These are phyloP conservation scores for Colletotrichum sojae DNA, from an alignment of 2,329 filamentous ascomycete genomes.

Conservation along the genomic window DNA sequence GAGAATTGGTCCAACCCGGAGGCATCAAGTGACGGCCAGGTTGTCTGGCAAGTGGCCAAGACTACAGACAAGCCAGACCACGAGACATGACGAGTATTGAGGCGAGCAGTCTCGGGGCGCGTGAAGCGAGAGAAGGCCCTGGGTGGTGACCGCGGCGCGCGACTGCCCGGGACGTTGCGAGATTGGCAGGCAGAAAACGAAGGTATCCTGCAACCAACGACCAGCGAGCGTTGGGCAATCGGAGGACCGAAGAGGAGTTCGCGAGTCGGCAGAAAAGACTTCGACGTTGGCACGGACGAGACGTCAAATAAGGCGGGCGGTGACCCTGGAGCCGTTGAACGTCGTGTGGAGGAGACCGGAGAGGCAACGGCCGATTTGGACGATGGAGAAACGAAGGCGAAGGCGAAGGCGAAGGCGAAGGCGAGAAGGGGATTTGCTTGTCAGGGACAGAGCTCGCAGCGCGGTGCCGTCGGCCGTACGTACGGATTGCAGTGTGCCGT, in stretches of 20 bases:
- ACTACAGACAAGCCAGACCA: slow-evolving; percentile 60
- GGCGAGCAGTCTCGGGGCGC: slow-evolving; percentile 21
- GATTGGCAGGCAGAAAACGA: slow-evolving; percentile 1
- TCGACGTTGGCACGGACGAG: slow-evolving; percentile 7
- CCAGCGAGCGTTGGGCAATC: slow-evolving; percentile 15
- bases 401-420: slow-evolving; percentile 18
- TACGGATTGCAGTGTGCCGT: slow-evolving; percentile 22
- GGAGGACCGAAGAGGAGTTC: neutral
- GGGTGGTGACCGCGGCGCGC: slow-evolving; percentile 6
- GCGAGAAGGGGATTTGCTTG: slow-evolving; percentile 13
- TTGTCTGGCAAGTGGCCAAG: slow-evolving; percentile 63
- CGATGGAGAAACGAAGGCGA: slow-evolving; percentile 18
- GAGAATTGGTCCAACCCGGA: slow-evolving; percentile 29
- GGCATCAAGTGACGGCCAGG: slow-evolving; percentile 31
- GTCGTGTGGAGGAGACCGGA: slow-evolving; percentile 13
- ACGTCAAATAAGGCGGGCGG: slow-evolving; percentile 7
- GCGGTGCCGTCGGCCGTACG: slow-evolving; percentile 28
- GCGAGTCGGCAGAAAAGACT: neutral
- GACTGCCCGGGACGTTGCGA: slow-evolving; percentile 9
- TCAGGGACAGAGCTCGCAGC: slow-evolving; percentile 29
- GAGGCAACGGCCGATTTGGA: slow-evolving; percentile 7
- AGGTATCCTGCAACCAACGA: slow-evolving; percentile 14
- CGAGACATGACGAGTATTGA: slow-evolving; percentile 60
- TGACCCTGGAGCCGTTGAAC: neutral
- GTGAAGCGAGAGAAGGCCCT: slow-evolving; percentile 22